These are phyloP conservation scores for Epipyxis sp. DNA, from an alignment of 108 stramenopile species.

Conservation along the genomic window DNA sequence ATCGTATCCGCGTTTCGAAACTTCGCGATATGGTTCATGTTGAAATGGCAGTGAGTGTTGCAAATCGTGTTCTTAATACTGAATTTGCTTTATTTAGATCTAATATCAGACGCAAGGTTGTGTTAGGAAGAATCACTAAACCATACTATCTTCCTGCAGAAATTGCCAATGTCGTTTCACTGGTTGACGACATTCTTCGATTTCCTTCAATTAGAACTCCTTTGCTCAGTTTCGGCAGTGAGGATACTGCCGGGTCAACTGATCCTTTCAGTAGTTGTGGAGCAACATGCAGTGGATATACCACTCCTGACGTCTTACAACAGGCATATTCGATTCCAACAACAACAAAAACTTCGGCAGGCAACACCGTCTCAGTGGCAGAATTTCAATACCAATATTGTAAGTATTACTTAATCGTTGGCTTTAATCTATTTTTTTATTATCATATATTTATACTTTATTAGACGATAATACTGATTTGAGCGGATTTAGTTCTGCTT, in stretches of 20 bases:
- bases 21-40: conserved; percentile 4
- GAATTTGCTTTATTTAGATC: conserved; percentile 11
- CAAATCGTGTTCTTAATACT: conserved; percentile 20
- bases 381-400: conserved; percentile 50
- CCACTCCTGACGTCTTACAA: conserved; percentile 36
- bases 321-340: conserved; percentile 27
- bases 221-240: background rate
- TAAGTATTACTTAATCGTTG: no score
- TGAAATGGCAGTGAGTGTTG: conserved; percentile 30
- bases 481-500: conserved; percentile 31
- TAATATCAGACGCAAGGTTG: background rate
- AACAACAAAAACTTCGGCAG: background rate
- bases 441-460: no score
- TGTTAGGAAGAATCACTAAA: background rate
- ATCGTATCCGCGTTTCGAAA: conserved; percentile 10
- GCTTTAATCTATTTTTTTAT: no score
- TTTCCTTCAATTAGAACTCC: conserved; percentile 25
- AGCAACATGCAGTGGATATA: conserved; percentile 24
- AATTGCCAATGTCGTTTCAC: background rate
- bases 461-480: conserved; percentile 40
- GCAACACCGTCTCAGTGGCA: conserved; percentile 37
- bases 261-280: conserved; percentile 30
- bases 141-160: conserved; percentile 16
- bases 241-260: background rate
- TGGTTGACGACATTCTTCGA: conserved; percentile 30